These are phyloP conservation scores for Casaregolazyma lundiana DNA, from an alignment of 1,139 yeast species.

Conservation along the genomic window DNA sequence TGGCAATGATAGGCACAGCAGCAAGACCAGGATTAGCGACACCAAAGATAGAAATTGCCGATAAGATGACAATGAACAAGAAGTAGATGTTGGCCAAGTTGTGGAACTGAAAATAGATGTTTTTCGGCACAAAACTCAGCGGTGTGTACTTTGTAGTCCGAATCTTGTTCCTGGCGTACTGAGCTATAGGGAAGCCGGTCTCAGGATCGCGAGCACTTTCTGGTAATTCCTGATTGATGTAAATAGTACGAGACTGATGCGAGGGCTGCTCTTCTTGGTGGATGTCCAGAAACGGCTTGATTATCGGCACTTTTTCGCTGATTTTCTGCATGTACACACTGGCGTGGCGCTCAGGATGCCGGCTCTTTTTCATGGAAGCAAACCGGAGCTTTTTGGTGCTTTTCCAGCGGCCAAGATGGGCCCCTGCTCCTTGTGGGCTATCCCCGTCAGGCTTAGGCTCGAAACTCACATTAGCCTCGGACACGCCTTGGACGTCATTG, in stretches of 20 bases:
- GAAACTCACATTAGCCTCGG: background rate
- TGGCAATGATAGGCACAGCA: slow-evolving; percentile 91
- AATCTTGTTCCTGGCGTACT: slow-evolving; percentile 76
- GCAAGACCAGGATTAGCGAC: slow-evolving; percentile 86
- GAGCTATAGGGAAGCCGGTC: slow-evolving; percentile 34
- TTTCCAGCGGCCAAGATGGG: slow-evolving; percentile 6
- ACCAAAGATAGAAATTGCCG: slow-evolving; percentile 75
- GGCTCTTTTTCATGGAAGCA: slow-evolving; percentile 16
- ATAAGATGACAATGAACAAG: slow-evolving; percentile 68
- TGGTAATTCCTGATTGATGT: slow-evolving; percentile 60
- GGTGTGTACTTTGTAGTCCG: slow-evolving; percentile 94
- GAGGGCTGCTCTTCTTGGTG: slow-evolving; percentile 14
- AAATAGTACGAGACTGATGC: slow-evolving; percentile 17
- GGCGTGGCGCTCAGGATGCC: slow-evolving; percentile 7
- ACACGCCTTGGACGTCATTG: background rate
- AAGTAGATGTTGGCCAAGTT: slow-evolving; percentile 86
- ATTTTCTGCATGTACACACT: slow-evolving; percentile 16
- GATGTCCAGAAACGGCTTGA: slow-evolving; percentile 20
- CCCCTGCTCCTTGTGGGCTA: background rate
- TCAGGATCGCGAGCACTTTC: slow-evolving; percentile 53
- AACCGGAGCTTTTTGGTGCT: slow-evolving; percentile 18
- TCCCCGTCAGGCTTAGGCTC: background rate
- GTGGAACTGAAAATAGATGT: slow-evolving; percentile 66
- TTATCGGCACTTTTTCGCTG: slow-evolving; percentile 21
- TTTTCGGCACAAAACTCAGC: slow-evolving; percentile 77